Base-by-base conservation (phyloP, 106 monocot genomes). In the Acorus calamus region DNA sequence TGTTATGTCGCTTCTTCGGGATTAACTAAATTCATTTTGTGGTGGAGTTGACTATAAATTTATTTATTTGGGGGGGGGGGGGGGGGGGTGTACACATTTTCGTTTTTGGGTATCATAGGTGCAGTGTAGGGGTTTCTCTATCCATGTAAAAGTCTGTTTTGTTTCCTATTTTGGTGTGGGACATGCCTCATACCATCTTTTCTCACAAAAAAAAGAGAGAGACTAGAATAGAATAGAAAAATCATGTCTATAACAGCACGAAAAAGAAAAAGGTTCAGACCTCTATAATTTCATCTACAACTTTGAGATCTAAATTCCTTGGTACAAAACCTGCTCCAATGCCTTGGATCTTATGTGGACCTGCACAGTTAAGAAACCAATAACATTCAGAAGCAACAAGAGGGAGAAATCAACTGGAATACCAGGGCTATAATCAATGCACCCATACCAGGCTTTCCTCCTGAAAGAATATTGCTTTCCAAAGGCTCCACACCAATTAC, bases 341-440 rank as follows among this genome's bases (percentile, higher is more conserved):
- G 58, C 94, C 94, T 73, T 94, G 94, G 76, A 94, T 94, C 84
- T 94, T 94, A 76, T 94, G 94, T 49, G 94, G 89, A 66, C 94
- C 94, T 94, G 68, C 60, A 82, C 28, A 53, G 64, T 69, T 52
- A 54, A 46, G 7, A 6, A 1, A 60, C 42, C 4, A 53, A 41
- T 46, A 11, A 49, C 7, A 10, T 8, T 7, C 8, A 4, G 56
- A 8, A 44, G 3, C 70, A 69, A 12, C 44, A 46, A 70, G 11
- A 56, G 49, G 7, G 28, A 44, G 14, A 8, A 65, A 53, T 4
- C 46, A 5, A 55, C 7, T 8, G 28, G 28, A 28, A 28, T 28
- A 28, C 28, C 28, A 28, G 28, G 28, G 28, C 28, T 28, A 28
- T 49, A 41, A 11, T 49, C 14, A 11, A n/a, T 57, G 42, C n/a